phyloP scores from a whole-genome alignment of 441 rosid species.

The Corymbia citriodora region DNA sequence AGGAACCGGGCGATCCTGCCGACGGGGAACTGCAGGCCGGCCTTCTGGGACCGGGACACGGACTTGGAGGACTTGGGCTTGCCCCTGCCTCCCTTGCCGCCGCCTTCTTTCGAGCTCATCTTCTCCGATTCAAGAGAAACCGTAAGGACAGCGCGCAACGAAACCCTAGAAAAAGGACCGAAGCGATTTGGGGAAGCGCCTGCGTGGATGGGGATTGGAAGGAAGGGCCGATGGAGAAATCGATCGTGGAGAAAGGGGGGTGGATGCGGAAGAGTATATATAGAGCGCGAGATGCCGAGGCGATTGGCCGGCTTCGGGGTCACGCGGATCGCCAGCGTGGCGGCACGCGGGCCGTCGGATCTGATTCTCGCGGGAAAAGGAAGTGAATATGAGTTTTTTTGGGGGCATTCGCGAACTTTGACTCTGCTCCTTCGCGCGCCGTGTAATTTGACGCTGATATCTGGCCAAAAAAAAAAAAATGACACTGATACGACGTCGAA shows the following conservation, averaged over 20 bases:
- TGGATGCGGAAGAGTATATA: background rate
- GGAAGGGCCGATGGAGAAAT: background rate
- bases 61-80: background rate
- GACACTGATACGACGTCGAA: no score
- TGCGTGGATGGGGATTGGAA: background rate
- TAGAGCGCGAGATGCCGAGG: background rate
- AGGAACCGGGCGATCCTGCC: slow-evolving; percentile 18
- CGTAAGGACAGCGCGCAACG: background rate
- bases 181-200: background rate
- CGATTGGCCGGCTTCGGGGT: background rate
- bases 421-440: background rate
- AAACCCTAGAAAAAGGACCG: background rate
- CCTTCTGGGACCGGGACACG: slow-evolving; percentile 1
- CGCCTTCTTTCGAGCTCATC: background rate
- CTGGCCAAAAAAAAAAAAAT: no score
- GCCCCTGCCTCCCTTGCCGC: background rate
- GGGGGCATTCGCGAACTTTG: background rate
- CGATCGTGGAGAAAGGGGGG: fast-evolving
- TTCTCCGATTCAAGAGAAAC: background rate
- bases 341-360: background rate
- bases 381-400: background rate
- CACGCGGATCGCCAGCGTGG: background rate
- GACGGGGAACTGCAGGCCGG: slow-evolving; percentile 16
- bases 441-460: background rate
- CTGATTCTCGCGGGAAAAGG: background rate